These are phyloP conservation scores for Boletellus sp. DNA, from an alignment of 768 basidiomycete species.

Conservation along the genomic window DNA sequence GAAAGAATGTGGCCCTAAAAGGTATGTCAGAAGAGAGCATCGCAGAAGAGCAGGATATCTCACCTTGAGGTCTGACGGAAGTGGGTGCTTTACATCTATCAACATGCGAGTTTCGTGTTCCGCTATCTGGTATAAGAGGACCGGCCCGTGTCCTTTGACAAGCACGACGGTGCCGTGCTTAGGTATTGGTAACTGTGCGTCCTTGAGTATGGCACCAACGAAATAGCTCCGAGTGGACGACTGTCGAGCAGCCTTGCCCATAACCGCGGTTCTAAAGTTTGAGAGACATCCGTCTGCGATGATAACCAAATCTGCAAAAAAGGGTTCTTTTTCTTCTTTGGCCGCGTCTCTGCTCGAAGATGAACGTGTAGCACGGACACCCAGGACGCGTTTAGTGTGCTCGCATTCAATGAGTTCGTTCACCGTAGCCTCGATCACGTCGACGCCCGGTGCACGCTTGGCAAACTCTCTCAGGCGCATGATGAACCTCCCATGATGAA, in stretches of 20 bases:
- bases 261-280: slow-evolving; percentile 76
- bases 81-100: slow-evolving; percentile 80
- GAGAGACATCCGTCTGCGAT: slow-evolving; percentile 95
- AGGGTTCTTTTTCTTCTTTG: slow-evolving; percentile 45
- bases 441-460: slow-evolving; percentile 56
- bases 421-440: slow-evolving; percentile 82
- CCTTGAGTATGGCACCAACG: slow-evolving; percentile 78
- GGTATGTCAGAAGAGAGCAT: background rate
- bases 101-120: slow-evolving; percentile 89
- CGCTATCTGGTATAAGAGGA: slow-evolving; percentile 90
- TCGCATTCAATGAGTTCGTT: slow-evolving; percentile 67
- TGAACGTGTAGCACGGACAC: slow-evolving; percentile 56
- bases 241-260: slow-evolving; percentile 47
- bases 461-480: slow-evolving; percentile 72
- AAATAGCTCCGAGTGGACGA: slow-evolving; percentile 72
- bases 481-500: slow-evolving; percentile 93
- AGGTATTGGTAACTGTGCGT: slow-evolving; percentile 67
- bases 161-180: slow-evolving; percentile 83
- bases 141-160: slow-evolving; percentile 78
- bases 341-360: slow-evolving; percentile 31
- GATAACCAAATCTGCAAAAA: slow-evolving; percentile 75
- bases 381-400: slow-evolving; percentile 50
- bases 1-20: slow-evolving; percentile 62
- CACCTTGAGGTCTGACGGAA: slow-evolving; percentile 81
- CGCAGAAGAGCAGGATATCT: background rate